These are phyloP conservation scores for Fusarium buxicola DNA, from an alignment of 2,329 filamentous ascomycete genomes.

Conservation along the genomic window DNA sequence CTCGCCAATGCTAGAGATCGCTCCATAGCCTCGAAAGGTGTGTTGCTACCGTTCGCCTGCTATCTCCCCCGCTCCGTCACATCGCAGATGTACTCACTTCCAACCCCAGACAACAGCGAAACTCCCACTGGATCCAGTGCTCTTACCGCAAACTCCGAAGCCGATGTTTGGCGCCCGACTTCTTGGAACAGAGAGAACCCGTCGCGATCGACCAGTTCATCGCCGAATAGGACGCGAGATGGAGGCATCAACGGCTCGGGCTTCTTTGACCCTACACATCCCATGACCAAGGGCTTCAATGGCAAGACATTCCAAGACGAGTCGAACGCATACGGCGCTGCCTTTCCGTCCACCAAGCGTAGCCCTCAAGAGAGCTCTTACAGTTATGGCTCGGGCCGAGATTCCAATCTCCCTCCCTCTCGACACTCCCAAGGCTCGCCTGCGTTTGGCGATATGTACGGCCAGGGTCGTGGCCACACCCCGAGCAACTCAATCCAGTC, in stretches of 20 bases:
- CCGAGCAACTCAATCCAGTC: slow-evolving; percentile 60
- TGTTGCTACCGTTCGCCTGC: slow-evolving; percentile 31
- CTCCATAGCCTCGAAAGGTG: slow-evolving; percentile 61
- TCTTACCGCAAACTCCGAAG: slow-evolving; percentile 75
- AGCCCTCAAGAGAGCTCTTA: slow-evolving; percentile 55
- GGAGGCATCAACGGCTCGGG: slow-evolving; percentile 57
- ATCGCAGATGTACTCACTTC: slow-evolving; percentile 27
- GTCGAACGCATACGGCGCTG: slow-evolving; percentile 38
- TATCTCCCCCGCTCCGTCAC: not conserved
- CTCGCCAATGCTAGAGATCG: slow-evolving; percentile 56
- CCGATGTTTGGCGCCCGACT: slow-evolving; percentile 68
- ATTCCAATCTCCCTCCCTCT: slow-evolving; percentile 67
- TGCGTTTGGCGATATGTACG: slow-evolving; percentile 49
- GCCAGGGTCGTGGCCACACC: slow-evolving; percentile 51
- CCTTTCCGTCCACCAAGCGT: slow-evolving; percentile 49
- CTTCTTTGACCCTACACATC: slow-evolving; percentile 60
- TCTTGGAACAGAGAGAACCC: slow-evolving; percentile 67
- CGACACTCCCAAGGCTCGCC: slow-evolving; percentile 62
- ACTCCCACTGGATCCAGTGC: slow-evolving; percentile 75
- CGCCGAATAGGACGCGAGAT: slow-evolving; percentile 68
- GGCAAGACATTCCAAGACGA: slow-evolving; percentile 41
- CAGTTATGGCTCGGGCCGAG: slow-evolving; percentile 59
- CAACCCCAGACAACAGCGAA: slow-evolving; percentile 46
- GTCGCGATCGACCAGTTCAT: slow-evolving; percentile 63
- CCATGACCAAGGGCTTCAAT: slow-evolving; percentile 53